Conservation (phyloP, 768 basidiomycete genomes). For the Mycena filopes region DNA sequence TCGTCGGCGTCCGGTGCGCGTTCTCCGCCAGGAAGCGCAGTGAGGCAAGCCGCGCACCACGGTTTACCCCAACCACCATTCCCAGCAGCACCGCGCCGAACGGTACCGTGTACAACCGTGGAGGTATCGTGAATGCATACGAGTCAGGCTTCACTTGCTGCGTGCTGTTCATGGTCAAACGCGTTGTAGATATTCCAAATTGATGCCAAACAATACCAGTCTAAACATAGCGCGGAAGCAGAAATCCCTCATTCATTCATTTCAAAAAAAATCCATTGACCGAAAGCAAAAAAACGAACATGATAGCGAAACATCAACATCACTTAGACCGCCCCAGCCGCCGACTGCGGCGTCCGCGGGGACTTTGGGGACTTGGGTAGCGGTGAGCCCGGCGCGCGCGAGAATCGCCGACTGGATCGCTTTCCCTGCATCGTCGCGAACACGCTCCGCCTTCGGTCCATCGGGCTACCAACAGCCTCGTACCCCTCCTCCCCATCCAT, state of each 20-base stretch:
- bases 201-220: constrained; percentile 9
- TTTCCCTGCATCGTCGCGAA: constrained; percentile 45
- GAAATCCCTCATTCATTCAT: background rate
- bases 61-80: constrained; percentile 75
- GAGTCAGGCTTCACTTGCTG: background rate
- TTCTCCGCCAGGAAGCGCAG: constrained; percentile 93
- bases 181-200: constrained; percentile 12
- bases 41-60: constrained; percentile 75
- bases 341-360: constrained; percentile 29
- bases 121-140: constrained; percentile 54
- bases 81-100: constrained; percentile 70
- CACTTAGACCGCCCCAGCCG: constrained; percentile 7
- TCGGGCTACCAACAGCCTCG: constrained; percentile 50
- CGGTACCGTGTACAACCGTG: constrained; percentile 72
- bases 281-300: background rate
- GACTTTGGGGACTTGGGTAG: constrained; percentile 24
- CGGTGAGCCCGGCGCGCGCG: constrained; percentile 26
- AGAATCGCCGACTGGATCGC: constrained; percentile 26
- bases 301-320: background rate
- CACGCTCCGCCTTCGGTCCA: constrained; percentile 44
- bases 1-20: constrained; percentile 86
- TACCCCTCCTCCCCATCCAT: constrained; percentile 65
- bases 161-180: constrained; percentile 6
- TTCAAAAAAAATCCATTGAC: background rate
- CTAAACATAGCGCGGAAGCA: background rate